Evolutionary conservation across 805 yeast genomes (phyloP), one percentile per base, ranked within the genome.

Genomic region (Blastobotrys attinorum): DNA sequence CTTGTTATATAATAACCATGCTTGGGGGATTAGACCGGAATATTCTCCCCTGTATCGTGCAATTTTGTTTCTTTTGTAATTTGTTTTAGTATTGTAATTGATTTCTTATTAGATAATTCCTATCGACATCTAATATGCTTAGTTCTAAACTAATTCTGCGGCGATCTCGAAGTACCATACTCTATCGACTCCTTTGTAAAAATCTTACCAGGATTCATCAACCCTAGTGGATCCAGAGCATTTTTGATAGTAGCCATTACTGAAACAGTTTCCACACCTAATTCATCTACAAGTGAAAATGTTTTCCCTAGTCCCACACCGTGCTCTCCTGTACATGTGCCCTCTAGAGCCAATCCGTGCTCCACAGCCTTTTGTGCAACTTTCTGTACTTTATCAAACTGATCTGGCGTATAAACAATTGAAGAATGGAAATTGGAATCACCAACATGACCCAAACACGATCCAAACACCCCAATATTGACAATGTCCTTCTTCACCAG

Each of bases 311-410:
- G 53, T 6, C 95, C 95, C 32, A 86, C 76, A 11, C 95, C 95
- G 58, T 85, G 95, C 56, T 85, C 95, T 29, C 95, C 95, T 3
- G 88, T 81, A 51, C 87, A 79, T 1, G 95, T 85, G 1, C 95
- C 94, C 42, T 84, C 94, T 31, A 79, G 72, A 1, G 65, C 72
- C 15, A 85, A 63, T 0, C 90, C 94, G 33, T 79, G 59, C 36
- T 70, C 56, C 39, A 82, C 83, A 82, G 85, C 78, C 40, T 74
- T 67, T 22, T 72, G 70, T 11, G 81, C 79, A 10, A 81, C 54
- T 10, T 58, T 54, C 46, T 73, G 72, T 2, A 77, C 80, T 18
- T 59, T 60, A 1, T 64, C 61, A 16, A 65, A 53, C 50, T 77
- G 73, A 17, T 73, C 51, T n/a, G 50, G 54, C 10, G 40, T 32